A percentile compares a stretch with the other conserved stretches of the same genome.
Conservation (phyloP, 2,329 filamentous ascomycete species). For the Lachnellula hyalina region DNA sequence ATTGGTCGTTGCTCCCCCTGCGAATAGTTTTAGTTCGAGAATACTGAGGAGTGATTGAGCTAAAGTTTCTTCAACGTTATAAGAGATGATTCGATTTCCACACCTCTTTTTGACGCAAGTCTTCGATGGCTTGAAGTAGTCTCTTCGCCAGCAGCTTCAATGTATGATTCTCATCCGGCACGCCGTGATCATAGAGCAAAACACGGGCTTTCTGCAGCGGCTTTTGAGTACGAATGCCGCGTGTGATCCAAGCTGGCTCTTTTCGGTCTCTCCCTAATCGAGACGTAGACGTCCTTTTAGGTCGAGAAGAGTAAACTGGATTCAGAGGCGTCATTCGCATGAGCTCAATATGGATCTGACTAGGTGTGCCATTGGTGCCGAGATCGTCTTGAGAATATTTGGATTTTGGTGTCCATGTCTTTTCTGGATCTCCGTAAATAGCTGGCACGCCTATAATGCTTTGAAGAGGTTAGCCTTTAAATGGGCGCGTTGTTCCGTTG, state of each 20-base stretch:
- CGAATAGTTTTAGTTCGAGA: neutral
- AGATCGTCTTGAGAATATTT: conserved; percentile 1
- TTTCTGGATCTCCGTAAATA: conserved; percentile 3
- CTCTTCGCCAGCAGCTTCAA: conserved; percentile 2
- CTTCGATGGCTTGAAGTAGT: conserved; percentile 1
- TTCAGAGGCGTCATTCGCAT: neutral
- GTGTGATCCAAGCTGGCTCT: neutral
- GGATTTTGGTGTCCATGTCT: conserved; percentile 1
- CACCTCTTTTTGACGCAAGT: conserved; percentile 2
- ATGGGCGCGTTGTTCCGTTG: neutral
- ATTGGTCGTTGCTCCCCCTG: conserved; percentile 1
- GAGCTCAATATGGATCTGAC: neutral
- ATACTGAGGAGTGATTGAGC: neutral
- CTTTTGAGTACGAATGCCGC: neutral
- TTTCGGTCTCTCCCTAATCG: neutral
- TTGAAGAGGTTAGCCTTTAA: neutral
- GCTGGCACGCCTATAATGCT: conserved; percentile 2
- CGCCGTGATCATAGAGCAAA: conserved; percentile 8
- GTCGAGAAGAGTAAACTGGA: neutral
- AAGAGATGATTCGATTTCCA: neutral
- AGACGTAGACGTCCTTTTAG: neutral
- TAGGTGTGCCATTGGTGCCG: neutral
- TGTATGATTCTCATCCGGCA: conserved; percentile 1
- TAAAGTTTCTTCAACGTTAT: neutral
- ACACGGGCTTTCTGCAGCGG: conserved; percentile 6